phyloP scores from a whole-genome alignment of 805 yeast genomes.

The Pichia insulana region DNA sequence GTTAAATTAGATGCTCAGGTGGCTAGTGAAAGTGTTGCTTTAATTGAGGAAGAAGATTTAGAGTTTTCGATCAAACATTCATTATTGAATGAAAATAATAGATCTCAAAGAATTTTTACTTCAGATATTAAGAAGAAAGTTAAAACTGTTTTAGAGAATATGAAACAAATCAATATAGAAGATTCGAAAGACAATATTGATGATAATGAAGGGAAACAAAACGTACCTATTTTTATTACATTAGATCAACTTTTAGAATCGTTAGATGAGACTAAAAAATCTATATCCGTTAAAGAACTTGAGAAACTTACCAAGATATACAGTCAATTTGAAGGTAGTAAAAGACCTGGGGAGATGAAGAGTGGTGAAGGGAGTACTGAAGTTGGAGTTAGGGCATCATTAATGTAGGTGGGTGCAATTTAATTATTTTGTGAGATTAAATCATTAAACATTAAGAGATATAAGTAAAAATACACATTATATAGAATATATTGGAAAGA shows the following conservation, averaged over 20 bases:
- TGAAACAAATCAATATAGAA: neutral
- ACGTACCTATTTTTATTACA: slow-evolving; percentile 35
- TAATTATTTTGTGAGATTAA: too few species aligned
- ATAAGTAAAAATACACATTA: too few species aligned
- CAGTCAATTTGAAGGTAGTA: slow-evolving; percentile 51
- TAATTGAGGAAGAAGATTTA: neutral
- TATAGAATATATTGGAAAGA: neutral
- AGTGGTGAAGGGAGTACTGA: slow-evolving; percentile 72
- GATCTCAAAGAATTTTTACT: too few species aligned
- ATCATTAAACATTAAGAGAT: neutral
- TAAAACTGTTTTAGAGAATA: slow-evolving; percentile 1
- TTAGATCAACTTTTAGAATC: slow-evolving; percentile 53
- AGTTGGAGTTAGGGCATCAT: slow-evolving; percentile 76
- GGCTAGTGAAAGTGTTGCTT: slow-evolving; percentile 29
- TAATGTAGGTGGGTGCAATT: slow-evolving; percentile 52
- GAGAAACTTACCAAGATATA: slow-evolving; percentile 57
- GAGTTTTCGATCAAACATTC: too few species aligned
- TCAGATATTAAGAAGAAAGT: neutral
- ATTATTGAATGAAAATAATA: too few species aligned
- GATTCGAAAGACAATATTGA: slow-evolving; percentile 3
- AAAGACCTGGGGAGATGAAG: slow-evolving; percentile 80
- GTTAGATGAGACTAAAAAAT: slow-evolving; percentile 73
- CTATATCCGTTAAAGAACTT: slow-evolving; percentile 70
- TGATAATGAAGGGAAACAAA: slow-evolving; percentile 23
- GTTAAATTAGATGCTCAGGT: slow-evolving; percentile 43